Evolutionary conservation across 306 rosid species (phyloP), one percentile per base, ranked within the genome.

Genomic region (Mimosa pudica): DNA sequence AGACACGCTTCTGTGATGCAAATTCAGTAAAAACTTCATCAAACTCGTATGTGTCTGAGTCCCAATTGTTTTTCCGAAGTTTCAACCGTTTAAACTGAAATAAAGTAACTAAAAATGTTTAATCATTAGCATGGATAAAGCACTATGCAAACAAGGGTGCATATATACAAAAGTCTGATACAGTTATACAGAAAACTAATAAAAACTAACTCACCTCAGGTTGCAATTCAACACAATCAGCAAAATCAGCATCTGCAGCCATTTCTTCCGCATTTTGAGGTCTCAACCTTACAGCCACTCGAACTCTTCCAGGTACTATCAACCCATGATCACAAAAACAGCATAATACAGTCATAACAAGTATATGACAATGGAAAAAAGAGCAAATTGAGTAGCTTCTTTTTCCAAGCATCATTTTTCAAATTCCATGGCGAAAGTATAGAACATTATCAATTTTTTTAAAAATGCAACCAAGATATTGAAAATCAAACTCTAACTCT

Each of bases 51-150:
- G 98, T 92, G 75, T 92, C 97, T 20, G 93, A 85, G 77, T 94
- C 98, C 98, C 97, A 92, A 80, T 94, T 94, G 88, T 94, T 92
- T 80, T 90, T 91, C 45, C 97, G 93, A 71, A 94, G 98, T 78
- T 94, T 94, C 85, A 94, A 77, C 84, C 97, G 88, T 81, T 94
- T 92, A 70, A 94, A 91, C 98, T 94, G 92, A 74, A 78, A 58
- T 57, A 49, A 32, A 71, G 54, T 35, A 84, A 85, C 76, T 66
- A 18, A n/a, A 77, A 71, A 71, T 58, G 52, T 49, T 45, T 38
- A 82, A 75, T 69, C 75, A 81, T 35, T 81, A 65, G 76, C 57
- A 70, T 20, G 45, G 67, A 24, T 35, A 11, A 38, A 41, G 75
- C 55, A 71, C 55, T 48, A 36, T 77, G 58, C 52, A 63, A 62